Evolutionary conservation across 2,329 filamentous ascomycete genomes (phyloP), one percentile per base, ranked within the genome.

Genomic region (Diaporthe sp.): DNA sequence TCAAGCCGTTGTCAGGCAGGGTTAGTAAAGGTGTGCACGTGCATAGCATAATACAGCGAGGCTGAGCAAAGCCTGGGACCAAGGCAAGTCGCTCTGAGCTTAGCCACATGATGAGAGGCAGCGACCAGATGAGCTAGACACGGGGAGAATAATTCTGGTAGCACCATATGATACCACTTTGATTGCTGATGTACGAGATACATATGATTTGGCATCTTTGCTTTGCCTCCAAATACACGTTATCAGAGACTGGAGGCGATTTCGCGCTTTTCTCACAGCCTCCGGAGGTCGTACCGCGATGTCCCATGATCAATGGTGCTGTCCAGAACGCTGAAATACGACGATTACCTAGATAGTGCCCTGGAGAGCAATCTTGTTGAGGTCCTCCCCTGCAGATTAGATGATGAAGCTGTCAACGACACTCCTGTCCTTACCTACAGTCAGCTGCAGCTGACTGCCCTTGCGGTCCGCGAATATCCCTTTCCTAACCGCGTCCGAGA

Each of bases 391-490:
- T 4, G 30, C 10, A 33, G 19, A 40, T 35, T 42, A 72, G 47
- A 64, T 54, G 28, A 19, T 22, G 6, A 72, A 54, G 8, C 88
- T 87, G 77, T 92, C 83, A 80, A 88, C 87, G 28, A 93, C 91
- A 76, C 85, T 89, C 78, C 92, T 86, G 77, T 92, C 87, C 77
- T 87, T 87, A 55, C 88, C 88, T 2, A 94, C 89, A 13, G 93
- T 84, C 66, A 94, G 82, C 72, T 91, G 85, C 77, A 94, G 83
- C 81, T 94, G 92, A 76, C 86, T 85, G 9, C 87, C 87, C 35
- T 85, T 81, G 79, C 85, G 87, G 25, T 85, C 81, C 1, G 81
- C 73, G 76, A 93, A 89, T 40, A 92, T 84, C 1, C 92, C 92
- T 35, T 82, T 80, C 73, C 92, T 86, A 74, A 94, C 80, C 25